Percentiles rank a stretch among this genome's conserved stretches.
Evolutionary conservation across 306 rosid genomes (phyloP).

Genomic region (Myrica gale): DNA sequence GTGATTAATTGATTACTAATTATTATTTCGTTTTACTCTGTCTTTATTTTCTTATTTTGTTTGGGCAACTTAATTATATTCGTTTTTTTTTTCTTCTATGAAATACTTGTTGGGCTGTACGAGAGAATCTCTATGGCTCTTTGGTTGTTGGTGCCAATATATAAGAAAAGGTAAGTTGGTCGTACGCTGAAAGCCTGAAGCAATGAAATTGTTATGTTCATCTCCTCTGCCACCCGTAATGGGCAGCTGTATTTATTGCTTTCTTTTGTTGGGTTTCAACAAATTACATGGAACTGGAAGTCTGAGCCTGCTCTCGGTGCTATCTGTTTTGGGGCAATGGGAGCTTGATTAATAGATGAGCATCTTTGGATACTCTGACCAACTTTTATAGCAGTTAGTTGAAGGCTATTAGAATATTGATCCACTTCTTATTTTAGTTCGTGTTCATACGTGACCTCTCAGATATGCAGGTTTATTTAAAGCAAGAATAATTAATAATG

Average conservation of each 20-base stretch:
- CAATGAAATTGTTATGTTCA: constrained; percentile 24
- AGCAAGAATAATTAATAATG: neutral
- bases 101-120: constrained; percentile 25
- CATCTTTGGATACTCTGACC: constrained; percentile 57
- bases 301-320: neutral
- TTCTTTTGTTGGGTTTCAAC: neutral
- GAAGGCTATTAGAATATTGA: constrained; percentile 10
- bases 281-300: neutral
- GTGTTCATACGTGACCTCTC: constrained; percentile 2
- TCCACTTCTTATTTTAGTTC: constrained; percentile 17
- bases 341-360: constrained; percentile 17
- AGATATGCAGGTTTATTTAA: constrained; percentile 1
- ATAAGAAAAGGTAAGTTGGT: constrained; percentile 9
- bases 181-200: constrained; percentile 9
- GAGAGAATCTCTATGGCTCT: constrained; percentile 45
- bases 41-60: neutral
- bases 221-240: constrained; percentile 15
- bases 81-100: neutral
- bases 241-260: constrained; percentile 19
- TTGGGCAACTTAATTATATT: constrained; percentile 4
- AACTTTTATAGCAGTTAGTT: constrained; percentile 11
- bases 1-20: constrained; percentile 41
- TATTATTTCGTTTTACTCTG: neutral
- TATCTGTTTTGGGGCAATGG: constrained; percentile 10
- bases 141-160: constrained; percentile 10